Base-by-base conservation (phyloP, 768 basidiomycete genomes). In the Mycena capillaripes region DNA sequence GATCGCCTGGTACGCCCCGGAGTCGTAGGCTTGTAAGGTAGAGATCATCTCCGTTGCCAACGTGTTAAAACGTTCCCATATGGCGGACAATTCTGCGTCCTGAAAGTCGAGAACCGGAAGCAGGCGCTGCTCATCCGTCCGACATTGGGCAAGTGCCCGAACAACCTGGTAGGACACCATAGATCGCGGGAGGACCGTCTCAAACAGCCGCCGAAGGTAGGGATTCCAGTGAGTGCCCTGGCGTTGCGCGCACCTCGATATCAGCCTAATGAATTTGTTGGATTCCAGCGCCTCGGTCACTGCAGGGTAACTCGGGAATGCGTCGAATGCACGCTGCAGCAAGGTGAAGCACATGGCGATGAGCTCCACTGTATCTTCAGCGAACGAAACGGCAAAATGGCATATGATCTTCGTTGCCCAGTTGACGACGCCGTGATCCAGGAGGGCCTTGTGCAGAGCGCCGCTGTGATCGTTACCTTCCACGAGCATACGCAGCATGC, bases 311-410 rank as follows among this genome's bases (percentile, higher is more conserved):
- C 62, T 64, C 17, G 62, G 50, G 62, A 40, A 52, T 23, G 62
- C 36, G 36, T 64, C 50, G 46, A 64, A 64, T 64, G 62, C 62
- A 25, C 62, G 62, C 25, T 44, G 40, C 42, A 60, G 59, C 14
- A 60, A 27, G 40, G 59, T 64, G 50, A 64, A 64, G 62, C 62
- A 64, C 62, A 53, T 52, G 34, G 62, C 50, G 50, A 64, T 25
- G 62, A 64, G 3, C 34, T 23, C 50, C 23, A 52, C 62, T n/a
- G 62, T 53, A n/a, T 64, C 34, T 40, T 64, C 62, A 40, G 62
- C 32, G 32, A 2, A 1, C 36, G 62, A 64, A 7, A 14, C 29
- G 62, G 62, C 48, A 53, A 25, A 64, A 53, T 64, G 62, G 27
- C 62, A 53, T 25, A 19, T 19, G 36, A 64, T 10, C 0, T 64